phyloP scores from a whole-genome alignment of 2,329 filamentous ascomycete species.

The Trichoderma semiorbis region DNA sequence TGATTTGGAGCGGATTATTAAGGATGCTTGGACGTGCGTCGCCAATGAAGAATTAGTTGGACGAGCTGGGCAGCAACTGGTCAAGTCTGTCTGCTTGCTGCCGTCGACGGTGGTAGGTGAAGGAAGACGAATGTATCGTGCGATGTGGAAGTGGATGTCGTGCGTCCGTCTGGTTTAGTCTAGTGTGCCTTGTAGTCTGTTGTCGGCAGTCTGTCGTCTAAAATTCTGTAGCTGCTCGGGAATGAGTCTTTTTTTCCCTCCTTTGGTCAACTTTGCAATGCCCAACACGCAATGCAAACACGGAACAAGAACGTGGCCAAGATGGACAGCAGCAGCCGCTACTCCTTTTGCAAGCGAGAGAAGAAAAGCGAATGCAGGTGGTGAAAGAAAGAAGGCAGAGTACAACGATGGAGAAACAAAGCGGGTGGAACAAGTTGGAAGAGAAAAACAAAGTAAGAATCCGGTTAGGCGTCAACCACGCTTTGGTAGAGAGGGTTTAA shows the following conservation, averaged over 20 bases:
- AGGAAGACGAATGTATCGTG: neutral
- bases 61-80: neutral
- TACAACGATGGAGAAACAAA: neutral
- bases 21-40: neutral
- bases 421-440: neutral
- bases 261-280: neutral
- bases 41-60: neutral
- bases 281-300: neutral
- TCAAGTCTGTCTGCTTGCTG: neutral
- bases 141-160: neutral
- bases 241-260: slow-evolving; percentile 3
- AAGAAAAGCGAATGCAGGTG: neutral
- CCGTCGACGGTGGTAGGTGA: neutral
- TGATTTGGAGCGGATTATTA: neutral
- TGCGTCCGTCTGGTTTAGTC: neutral
- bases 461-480: neutral
- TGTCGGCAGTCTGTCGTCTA: neutral
- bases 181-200: neutral
- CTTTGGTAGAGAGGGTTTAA: neutral
- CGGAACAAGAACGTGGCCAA: neutral
- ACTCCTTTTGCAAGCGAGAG: neutral
- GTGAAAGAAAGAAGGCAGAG: neutral
- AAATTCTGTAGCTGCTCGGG: neutral
- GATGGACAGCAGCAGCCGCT: neutral
- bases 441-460: neutral